phyloP scores from a whole-genome alignment of 345 rosid species.

The Tarenaya hassleriana region DNA sequence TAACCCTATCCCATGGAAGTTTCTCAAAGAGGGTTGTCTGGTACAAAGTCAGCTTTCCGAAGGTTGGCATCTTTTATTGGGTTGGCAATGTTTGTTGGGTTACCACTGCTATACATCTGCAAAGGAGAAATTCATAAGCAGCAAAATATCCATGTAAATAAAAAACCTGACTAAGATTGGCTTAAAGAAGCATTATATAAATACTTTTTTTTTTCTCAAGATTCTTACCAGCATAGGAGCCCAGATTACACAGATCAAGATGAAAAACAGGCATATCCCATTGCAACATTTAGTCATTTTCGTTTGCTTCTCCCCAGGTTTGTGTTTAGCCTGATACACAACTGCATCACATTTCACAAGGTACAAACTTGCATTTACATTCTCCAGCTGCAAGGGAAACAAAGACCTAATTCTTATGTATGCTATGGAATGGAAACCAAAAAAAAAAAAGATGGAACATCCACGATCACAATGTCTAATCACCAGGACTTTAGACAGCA shows the following conservation, averaged over 20 bases:
- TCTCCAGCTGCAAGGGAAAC: conserved; percentile 64
- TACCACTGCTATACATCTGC: conserved; percentile 99
- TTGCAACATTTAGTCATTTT: conserved; percentile 93
- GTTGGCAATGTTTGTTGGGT: conserved; percentile 93
- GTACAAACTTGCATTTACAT: conserved; percentile 83
- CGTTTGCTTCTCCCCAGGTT: conserved; percentile 84
- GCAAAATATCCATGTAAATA: conserved; percentile 9
- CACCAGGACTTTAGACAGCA: conserved; percentile 9
- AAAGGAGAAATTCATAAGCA: conserved; percentile 16
- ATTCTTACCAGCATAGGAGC: conserved; percentile 99
- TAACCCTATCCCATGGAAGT: conserved; percentile 59
- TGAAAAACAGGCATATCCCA: conserved; percentile 89
- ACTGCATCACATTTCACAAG: conserved; percentile 94
- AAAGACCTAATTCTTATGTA: conserved; percentile 26
- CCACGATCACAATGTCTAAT: neutral
- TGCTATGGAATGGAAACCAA: too few relatives aligned
- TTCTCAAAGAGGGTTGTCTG: conserved; percentile 88
- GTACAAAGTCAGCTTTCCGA: conserved; percentile 83
- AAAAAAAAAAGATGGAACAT: conserved; percentile 17
- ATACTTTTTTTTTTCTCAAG: too few relatives aligned
- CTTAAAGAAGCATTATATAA: too few relatives aligned
- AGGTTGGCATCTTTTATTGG: conserved; percentile 91
- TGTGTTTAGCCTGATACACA: conserved; percentile 75
- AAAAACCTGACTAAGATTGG: conserved; percentile 2
- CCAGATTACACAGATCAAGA: conserved; percentile 88